Evolutionary conservation across 768 basidiomycete species (phyloP).

Genomic region (Tulasnella sp.): DNA sequence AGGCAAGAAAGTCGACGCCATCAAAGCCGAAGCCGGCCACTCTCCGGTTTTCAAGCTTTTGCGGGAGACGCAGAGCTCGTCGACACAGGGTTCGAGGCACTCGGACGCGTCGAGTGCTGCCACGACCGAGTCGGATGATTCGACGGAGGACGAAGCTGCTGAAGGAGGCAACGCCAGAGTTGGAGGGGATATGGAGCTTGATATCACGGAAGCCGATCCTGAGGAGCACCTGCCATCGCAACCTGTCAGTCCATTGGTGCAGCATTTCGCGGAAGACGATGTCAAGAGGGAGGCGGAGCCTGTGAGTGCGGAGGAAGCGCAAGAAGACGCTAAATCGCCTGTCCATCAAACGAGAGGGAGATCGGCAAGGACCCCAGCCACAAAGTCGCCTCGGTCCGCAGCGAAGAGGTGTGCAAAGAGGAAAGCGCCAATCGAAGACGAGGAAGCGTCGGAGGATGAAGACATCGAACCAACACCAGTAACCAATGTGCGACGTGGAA

Average conservation of each 20-base stretch:
- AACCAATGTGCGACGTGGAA: not conserved
- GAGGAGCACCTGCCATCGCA: not conserved
- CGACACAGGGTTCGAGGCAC: not conserved
- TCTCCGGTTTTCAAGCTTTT: not conserved
- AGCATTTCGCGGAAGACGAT: not conserved
- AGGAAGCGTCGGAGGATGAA: not conserved
- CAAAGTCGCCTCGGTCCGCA: not conserved
- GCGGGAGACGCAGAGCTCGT: not conserved
- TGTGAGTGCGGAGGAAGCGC: not conserved
- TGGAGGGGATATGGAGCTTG: conserved; percentile 3
- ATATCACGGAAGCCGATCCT: conserved; percentile 3
- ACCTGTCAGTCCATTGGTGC: not conserved
- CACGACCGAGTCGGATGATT: not conserved
- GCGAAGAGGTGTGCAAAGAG: not conserved
- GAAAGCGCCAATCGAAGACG: not conserved
- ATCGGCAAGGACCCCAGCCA: not conserved
- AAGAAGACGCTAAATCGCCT: not conserved
- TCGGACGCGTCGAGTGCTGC: not conserved
- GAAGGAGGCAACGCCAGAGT: not conserved
- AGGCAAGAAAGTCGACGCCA: not conserved
- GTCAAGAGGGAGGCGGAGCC: not conserved
- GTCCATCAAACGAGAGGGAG: not conserved
- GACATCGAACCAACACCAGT: not conserved
- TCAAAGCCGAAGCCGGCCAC: not conserved
- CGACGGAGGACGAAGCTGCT: not conserved